Percentiles rank a stretch among this genome's conserved stretches.
phyloP scores from a whole-genome alignment of 108 stramenopile species.

The Cyclotella atomus region DNA sequence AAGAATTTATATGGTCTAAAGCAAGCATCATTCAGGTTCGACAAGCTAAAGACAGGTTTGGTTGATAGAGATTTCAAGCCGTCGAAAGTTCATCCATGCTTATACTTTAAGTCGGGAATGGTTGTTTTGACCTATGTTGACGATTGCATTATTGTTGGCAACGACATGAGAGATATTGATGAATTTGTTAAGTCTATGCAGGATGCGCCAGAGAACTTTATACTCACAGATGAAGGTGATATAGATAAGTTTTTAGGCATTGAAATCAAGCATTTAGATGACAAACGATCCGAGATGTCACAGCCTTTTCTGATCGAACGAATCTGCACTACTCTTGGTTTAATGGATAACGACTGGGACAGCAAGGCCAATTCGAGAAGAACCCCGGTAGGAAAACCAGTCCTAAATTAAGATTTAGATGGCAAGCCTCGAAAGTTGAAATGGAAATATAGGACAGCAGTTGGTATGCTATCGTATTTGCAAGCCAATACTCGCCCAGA shows the following conservation, averaged over 20 bases:
- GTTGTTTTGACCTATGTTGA: constrained; percentile 36
- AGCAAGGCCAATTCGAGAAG: neutral
- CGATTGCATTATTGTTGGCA: constrained; percentile 21
- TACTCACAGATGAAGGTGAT: constrained; percentile 12
- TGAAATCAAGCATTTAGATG: constrained; percentile 32
- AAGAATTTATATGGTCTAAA: constrained; percentile 22
- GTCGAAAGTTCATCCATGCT: constrained; percentile 21
- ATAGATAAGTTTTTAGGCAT: constrained; percentile 56
- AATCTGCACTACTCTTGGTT: constrained; percentile 21
- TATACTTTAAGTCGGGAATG: constrained; percentile 5
- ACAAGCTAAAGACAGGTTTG: constrained; percentile 5
- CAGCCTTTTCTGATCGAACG: constrained; percentile 51
- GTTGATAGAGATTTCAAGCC: constrained; percentile 10
- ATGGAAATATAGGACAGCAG: constrained; percentile 25
- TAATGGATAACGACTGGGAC: neutral
- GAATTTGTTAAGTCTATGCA: constrained; percentile 31
- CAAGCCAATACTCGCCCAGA: constrained; percentile 52
- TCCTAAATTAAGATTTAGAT: constrained; percentile 4
- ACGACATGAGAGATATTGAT: constrained; percentile 27
- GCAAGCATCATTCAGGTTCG: constrained; percentile 27
- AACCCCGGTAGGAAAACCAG: constrained; percentile 9
- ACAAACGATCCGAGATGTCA: constrained; percentile 39
- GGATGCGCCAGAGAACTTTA: constrained; percentile 17
- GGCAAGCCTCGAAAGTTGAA: neutral
- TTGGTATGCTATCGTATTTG: constrained; percentile 61